These are phyloP conservation scores for Cladobotryum protrusum DNA, from an alignment of 2,329 filamentous ascomycete genomes.

Conservation along the genomic window DNA sequence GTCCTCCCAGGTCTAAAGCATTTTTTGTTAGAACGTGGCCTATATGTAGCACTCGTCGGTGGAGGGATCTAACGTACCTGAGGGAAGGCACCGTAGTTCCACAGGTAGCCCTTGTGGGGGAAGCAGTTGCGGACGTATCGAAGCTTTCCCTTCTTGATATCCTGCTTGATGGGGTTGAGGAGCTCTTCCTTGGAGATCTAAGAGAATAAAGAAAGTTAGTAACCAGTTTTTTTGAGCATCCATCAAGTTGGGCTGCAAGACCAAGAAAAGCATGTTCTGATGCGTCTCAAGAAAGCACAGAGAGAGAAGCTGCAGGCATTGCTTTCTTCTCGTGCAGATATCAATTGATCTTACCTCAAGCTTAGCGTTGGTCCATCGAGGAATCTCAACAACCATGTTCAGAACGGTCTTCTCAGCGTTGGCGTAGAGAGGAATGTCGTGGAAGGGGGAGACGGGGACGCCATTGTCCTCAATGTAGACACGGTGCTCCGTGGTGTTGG, in stretches of 20 bases:
- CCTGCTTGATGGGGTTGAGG: constrained; percentile 99
- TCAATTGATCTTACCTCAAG: constrained; percentile 67
- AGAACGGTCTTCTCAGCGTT: constrained; percentile 92
- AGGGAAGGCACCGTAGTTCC: constrained; percentile 99
- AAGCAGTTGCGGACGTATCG: constrained; percentile 99
- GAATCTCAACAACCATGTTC: constrained; percentile 99
- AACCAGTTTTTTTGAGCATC: not conserved
- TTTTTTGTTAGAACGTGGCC: constrained; percentile 2
- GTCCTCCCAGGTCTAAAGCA: constrained; percentile 92
- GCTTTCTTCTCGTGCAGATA: constrained; percentile 1
- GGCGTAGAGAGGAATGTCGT: constrained; percentile 97
- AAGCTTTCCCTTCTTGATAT: constrained; percentile 99
- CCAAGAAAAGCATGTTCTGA: not conserved
- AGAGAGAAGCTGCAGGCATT: not conserved
- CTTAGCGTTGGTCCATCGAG: constrained; percentile 99
- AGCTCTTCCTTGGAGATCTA: constrained; percentile 98
- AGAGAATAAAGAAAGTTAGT: constrained; percentile 3
- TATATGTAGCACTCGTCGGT: too few species aligned
- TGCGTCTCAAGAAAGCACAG: not conserved
- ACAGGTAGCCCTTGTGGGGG: constrained; percentile 99
- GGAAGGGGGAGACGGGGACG: constrained; percentile 87
- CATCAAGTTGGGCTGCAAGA: not conserved
- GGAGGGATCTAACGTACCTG: constrained; percentile 54
- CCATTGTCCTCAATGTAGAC: constrained; percentile 98
- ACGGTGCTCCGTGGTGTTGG: constrained; percentile 94